Conservation (phyloP, 768 basidiomycete species). For the Boletellus emodensis region DNA sequence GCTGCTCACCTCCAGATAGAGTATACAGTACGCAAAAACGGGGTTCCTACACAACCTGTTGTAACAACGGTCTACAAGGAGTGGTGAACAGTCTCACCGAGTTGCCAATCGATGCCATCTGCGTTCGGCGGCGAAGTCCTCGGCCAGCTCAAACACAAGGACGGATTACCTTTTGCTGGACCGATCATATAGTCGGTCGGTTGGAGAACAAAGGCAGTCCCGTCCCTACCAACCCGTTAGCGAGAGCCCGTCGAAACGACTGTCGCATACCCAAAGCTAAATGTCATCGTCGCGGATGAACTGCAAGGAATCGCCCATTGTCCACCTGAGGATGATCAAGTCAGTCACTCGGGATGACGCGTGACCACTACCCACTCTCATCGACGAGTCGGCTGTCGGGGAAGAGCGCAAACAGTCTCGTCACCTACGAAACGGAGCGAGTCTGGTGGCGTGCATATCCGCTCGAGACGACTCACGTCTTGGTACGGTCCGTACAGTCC, state of each 20-base stretch:
- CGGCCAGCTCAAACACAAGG: slow-evolving; percentile 74
- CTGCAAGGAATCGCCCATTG: slow-evolving; percentile 78
- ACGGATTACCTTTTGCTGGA: slow-evolving; percentile 57
- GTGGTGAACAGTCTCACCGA: slow-evolving; percentile 42
- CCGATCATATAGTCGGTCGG: slow-evolving; percentile 80
- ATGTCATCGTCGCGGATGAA: slow-evolving; percentile 52
- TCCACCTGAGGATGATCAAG: slow-evolving; percentile 38
- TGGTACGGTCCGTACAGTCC: slow-evolving; percentile 77
- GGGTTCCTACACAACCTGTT: slow-evolving; percentile 39
- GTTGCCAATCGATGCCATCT: slow-evolving; percentile 82
- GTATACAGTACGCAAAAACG: slow-evolving; percentile 74
- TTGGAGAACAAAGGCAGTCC: slow-evolving; percentile 51
- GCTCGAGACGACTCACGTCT: slow-evolving; percentile 48
- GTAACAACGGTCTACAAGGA: not conserved
- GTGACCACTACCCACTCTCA: slow-evolving; percentile 34
- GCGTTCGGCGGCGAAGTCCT: slow-evolving; percentile 57
- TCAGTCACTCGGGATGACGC: not conserved
- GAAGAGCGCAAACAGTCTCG: slow-evolving; percentile 57
- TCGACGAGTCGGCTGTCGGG: slow-evolving; percentile 67
- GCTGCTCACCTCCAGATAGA: slow-evolving; percentile 63
- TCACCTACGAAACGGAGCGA: slow-evolving; percentile 45
- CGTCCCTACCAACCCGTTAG: slow-evolving; percentile 18
- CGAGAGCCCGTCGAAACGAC: not conserved
- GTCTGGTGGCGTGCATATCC: not conserved
- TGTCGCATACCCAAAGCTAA: slow-evolving; percentile 63